Base-by-base conservation (phyloP, 2,329 filamentous ascomycete species). In the Coniochaeta sp. region DNA sequence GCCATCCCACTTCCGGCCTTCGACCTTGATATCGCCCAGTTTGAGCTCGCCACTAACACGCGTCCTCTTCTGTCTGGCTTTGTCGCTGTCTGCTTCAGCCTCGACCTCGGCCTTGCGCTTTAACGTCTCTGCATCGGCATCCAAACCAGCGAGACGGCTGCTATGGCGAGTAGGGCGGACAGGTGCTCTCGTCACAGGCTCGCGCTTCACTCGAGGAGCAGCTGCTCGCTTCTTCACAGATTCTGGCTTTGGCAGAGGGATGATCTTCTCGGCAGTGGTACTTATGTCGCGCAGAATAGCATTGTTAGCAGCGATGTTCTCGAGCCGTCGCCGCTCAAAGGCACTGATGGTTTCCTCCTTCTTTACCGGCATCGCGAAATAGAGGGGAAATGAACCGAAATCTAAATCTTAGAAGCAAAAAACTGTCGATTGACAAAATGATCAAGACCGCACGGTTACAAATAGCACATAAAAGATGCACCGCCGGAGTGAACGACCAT, bases 291-390 rank as follows among this genome's bases (percentile, higher is more conserved):
- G 89, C 0, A 97, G 75, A 0, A 96, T 71, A 0, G 88, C 90
- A 73, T 93, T 89, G 67, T 96, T 95, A 59, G 90, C 87, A 0
- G 88, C 90, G 44, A 96, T 96, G 65, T 96, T 96, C 62, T 92
- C 91, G 17, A 91, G 83, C 0, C 93, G 83, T 66, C 90, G 87
- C 67, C 88, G 87, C 79, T 96, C 93, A 73, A 96, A 97, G 42
- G 91, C 90, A 73, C 90, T 96, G 67, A 96, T 77, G 38, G 38
- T 28, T 8, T 83, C 83, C 32, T 76, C 71, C 47, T 73, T 76
- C 17, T 75, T 74, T 1, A 76, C 70, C 1, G 81, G 72, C 81
- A 86, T 84, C 38, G 4, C 38, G 17, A n/a, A 9, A 17, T 6
- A 40, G 16, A 40, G n/a, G n/a, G 38, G 16, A 17, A 12, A 12